Base-by-base conservation (phyloP, 108 stramenopile species). In the Discostella stelligeroides region DNA sequence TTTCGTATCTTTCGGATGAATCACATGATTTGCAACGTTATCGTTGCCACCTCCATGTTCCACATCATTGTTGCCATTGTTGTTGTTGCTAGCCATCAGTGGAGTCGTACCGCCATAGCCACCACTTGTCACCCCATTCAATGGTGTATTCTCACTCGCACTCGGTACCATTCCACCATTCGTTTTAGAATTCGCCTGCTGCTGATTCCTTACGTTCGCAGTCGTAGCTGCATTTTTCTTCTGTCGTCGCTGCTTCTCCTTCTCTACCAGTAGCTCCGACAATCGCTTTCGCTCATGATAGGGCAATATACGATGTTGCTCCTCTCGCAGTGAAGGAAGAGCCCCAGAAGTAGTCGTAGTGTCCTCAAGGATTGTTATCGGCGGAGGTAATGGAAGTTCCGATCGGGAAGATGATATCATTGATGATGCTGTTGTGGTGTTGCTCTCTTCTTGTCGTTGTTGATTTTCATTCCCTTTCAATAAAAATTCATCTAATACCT, bases 261-360 rank as follows among this genome's bases (percentile, higher is more conserved):
- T 50, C 42, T 59, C 76, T 30, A 48, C 37, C 18, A 48, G 24
- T 49, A 48, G 24, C 41, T 59, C 63, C 40, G 27, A 38, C 21
- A 76, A 43, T 17, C 63, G 41, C 20, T 76, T 76, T 27, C 76
- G 40, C 51, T 76, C 76, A 34, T 76, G 68, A 43, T 76, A 76
- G 6, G 76, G 76, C 48, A 76, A 37, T 50, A 76, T 70, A 0
- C 63, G 63, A 7, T 46, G 60, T 23, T 54, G 46, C 14, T 45
- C 59, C 45, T 47, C 24, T 10, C 28, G 38, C 18, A 1, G 28
- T 20, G 39, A 20, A 39, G 66, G 40, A 53, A 41, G 4, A 47
- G 34, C 34, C 3, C 3, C 34, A 34, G 34, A 3, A 34, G 34
- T 5, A 34, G 34, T 34, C 6, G 34, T 34, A 34, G 34, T 34